phyloP scores from a whole-genome alignment of 805 yeast genomes.

The Lipomyces mesembrius region DNA sequence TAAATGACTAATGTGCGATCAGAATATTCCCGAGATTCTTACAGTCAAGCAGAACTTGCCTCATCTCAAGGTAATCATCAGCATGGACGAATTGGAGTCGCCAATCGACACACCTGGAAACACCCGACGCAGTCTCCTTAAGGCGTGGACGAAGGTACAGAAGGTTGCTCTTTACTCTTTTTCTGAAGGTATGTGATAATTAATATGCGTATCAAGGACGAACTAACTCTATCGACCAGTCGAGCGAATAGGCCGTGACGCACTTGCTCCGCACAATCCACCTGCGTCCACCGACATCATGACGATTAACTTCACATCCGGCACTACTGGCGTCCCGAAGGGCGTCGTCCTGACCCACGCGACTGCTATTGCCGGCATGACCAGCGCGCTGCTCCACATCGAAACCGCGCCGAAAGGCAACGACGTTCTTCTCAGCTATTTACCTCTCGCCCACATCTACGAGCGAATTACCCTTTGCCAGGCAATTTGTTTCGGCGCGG shows the following conservation, averaged over 20 bases:
- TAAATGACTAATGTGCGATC: constrained; percentile 36
- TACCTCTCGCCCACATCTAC: constrained; percentile 64
- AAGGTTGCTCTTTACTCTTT: constrained; percentile 28
- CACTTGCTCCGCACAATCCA: constrained; percentile 54
- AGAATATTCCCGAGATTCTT: constrained; percentile 54
- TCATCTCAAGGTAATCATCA: constrained; percentile 57
- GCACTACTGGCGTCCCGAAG: constrained; percentile 78
- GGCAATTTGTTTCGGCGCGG: constrained; percentile 54
- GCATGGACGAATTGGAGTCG: constrained; percentile 55
- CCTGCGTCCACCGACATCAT: constrained; percentile 60
- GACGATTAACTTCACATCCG: constrained; percentile 74
- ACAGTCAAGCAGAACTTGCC: constrained; percentile 52
- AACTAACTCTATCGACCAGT: constrained; percentile 48
- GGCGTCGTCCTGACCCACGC: constrained; percentile 65
- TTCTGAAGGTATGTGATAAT: constrained; percentile 12
- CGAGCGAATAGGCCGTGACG: constrained; percentile 50
- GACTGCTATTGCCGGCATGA: constrained; percentile 41
- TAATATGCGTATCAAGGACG: neutral
- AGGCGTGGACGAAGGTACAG: constrained; percentile 28
- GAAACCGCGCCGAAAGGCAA: constrained; percentile 45
- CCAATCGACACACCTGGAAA: constrained; percentile 41
- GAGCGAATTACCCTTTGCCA: constrained; percentile 55
- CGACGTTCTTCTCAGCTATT: constrained; percentile 48
- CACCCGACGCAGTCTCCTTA: constrained; percentile 47
- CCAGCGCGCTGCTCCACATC: constrained; percentile 13